Conservation (phyloP, 306 rosid genomes). For the Betula pendula region DNA sequence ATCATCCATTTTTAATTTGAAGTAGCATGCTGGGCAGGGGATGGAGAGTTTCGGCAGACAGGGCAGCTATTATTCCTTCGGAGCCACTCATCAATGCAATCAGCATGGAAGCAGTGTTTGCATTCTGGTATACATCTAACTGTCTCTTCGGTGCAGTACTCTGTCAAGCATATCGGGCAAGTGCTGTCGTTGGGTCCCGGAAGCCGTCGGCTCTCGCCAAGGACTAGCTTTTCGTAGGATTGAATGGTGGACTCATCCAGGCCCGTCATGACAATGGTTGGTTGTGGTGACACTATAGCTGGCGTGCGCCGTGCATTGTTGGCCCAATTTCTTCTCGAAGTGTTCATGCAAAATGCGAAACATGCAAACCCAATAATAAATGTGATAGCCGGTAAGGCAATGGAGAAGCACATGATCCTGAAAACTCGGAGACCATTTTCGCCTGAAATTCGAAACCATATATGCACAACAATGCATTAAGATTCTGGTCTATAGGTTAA, state of each 20-base stretch:
- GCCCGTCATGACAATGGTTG: slow-evolving; percentile 32
- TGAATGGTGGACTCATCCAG: slow-evolving; percentile 66
- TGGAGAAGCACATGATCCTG: slow-evolving; percentile 49
- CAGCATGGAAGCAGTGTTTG: slow-evolving; percentile 71
- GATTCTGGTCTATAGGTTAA: background rate
- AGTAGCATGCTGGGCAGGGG: slow-evolving; percentile 35
- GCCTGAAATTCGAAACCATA: slow-evolving; percentile 43
- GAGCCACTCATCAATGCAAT: slow-evolving; percentile 77
- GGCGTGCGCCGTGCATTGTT: background rate
- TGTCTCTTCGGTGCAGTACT: slow-evolving; percentile 59
- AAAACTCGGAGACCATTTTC: slow-evolving; percentile 29
- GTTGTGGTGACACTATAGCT: slow-evolving; percentile 38
- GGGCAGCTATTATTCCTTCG: slow-evolving; percentile 59
- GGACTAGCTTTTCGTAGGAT: slow-evolving; percentile 57
- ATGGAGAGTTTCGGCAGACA: slow-evolving; percentile 61
- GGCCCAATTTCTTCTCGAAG: slow-evolving; percentile 6
- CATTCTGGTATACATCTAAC: slow-evolving; percentile 78
- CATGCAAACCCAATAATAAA: slow-evolving; percentile 45
- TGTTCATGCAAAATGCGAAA: slow-evolving; percentile 33
- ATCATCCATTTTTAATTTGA: slow-evolving; percentile 24
- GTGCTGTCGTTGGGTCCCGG: slow-evolving; percentile 55
- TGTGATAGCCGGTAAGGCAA: slow-evolving; percentile 44
- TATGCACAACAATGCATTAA: too few species aligned
- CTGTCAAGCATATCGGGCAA: slow-evolving; percentile 72
- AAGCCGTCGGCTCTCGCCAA: slow-evolving; percentile 65